Evolutionary conservation across 106 monocot species (phyloP).

Genomic region (Dendrobium huoshanense): DNA sequence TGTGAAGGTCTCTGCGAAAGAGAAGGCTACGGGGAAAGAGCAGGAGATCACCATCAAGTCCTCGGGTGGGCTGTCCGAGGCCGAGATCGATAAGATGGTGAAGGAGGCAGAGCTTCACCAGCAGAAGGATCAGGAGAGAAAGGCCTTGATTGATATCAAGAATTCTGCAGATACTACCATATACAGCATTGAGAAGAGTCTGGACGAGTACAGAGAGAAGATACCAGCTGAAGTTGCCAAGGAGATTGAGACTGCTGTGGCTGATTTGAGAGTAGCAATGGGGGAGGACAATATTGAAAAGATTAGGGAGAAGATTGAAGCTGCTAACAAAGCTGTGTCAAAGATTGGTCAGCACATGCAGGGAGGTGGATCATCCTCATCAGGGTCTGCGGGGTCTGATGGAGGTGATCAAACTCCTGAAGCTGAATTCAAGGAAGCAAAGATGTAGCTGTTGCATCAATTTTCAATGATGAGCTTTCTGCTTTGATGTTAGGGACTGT

Average conservation of each 20-base stretch:
- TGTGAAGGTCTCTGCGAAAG: slow-evolving; percentile 55
- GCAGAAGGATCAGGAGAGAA: slow-evolving; percentile 64
- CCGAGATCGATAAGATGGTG: slow-evolving; percentile 64
- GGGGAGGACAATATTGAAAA: slow-evolving; percentile 30
- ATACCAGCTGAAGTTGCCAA: slow-evolving; percentile 40
- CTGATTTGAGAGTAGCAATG: slow-evolving; percentile 44
- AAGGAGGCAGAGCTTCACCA: slow-evolving; percentile 58
- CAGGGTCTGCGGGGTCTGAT: background rate
- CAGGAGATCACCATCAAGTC: slow-evolving; percentile 64
- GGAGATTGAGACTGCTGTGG: slow-evolving; percentile 48
- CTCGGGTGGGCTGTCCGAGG: slow-evolving; percentile 54
- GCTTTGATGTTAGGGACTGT: background rate
- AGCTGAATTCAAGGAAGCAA: slow-evolving; percentile 52
- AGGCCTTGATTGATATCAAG: slow-evolving; percentile 48
- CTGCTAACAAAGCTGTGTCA: slow-evolving; percentile 48
- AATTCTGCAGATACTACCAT: slow-evolving; percentile 57
- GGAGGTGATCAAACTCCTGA: slow-evolving; percentile 37
- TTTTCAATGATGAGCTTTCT: background rate
- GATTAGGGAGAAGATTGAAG: slow-evolving; percentile 59
- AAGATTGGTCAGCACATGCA: slow-evolving; percentile 64
- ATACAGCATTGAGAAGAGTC: slow-evolving; percentile 65
- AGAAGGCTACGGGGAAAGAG: slow-evolving; percentile 39
- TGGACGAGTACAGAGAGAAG: slow-evolving; percentile 54
- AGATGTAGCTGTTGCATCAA: slow-evolving; percentile 9
- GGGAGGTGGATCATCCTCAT: slow-evolving; percentile 9